phyloP scores from a whole-genome alignment of 148 eudicot species.

The Amaranthus palmeri region DNA sequence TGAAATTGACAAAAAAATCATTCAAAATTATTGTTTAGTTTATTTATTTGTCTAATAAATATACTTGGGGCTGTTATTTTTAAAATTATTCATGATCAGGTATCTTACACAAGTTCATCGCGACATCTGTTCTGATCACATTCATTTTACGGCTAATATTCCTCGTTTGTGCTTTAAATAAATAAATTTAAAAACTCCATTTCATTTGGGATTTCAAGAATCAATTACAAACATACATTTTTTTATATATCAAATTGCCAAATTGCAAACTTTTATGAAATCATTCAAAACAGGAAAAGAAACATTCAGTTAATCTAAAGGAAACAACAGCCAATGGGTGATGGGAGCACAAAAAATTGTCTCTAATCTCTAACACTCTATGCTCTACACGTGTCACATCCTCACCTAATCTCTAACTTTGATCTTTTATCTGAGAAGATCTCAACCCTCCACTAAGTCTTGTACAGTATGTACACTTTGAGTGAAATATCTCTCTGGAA shows the following conservation, averaged over 20 bases:
- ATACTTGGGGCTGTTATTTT: no score
- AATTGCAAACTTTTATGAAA: not conserved
- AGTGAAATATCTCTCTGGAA: slow-evolving; percentile 7
- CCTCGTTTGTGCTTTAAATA: no score
- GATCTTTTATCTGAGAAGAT: slow-evolving; percentile 10
- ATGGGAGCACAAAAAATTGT: not conserved
- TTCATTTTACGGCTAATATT: no score
- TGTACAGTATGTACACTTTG: not conserved
- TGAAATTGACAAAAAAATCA: no score
- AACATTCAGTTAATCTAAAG: not conserved
- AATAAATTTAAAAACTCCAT: no score
- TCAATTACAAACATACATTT: not conserved
- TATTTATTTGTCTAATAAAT: no score
- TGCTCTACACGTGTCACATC: slow-evolving; percentile 3
- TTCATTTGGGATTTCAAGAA: not conserved
- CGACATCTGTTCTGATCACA: no score
- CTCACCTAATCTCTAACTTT: slow-evolving; percentile 1
- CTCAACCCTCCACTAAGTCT: slow-evolving; percentile 20
- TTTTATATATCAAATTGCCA: not conserved
- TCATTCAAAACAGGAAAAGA: not conserved
- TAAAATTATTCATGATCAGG: no score
- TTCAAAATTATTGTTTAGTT: no score
- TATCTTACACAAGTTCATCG: no score
- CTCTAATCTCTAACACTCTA: not conserved
- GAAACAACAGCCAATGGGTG: not conserved